These are phyloP conservation scores for Cryphonectria nitschkei DNA, from an alignment of 2,329 filamentous ascomycete species.

Conservation along the genomic window DNA sequence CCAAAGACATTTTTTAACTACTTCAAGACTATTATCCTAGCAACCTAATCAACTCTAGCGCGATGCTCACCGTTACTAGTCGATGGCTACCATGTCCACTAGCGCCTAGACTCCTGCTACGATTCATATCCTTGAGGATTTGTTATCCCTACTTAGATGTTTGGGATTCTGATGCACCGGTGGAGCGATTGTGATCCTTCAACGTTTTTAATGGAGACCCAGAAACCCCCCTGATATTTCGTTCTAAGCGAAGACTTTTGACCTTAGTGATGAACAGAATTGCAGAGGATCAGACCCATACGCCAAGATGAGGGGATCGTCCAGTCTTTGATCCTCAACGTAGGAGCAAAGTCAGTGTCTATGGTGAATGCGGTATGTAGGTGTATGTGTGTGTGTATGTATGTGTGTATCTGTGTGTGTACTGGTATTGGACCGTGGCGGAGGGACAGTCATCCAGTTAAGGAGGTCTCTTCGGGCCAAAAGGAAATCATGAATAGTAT, in stretches of 20 bases:
- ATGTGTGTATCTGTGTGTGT: background rate
- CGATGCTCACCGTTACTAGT: no score
- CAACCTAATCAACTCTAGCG: background rate
- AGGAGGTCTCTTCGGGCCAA: background rate
- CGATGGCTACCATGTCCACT: background rate
- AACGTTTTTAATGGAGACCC: background rate
- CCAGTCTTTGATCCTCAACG: background rate
- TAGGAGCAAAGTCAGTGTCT: background rate
- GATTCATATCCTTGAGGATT: background rate
- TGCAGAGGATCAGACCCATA: background rate
- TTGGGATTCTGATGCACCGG: background rate
- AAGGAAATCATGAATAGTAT: background rate
- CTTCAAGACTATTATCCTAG: background rate
- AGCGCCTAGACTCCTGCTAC: background rate
- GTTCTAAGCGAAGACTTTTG: background rate
- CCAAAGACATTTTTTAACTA: background rate
- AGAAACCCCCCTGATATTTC: background rate
- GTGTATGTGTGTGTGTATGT: no score
- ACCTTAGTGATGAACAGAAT: background rate
- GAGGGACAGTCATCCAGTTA: background rate
- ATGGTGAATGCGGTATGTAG: background rate
- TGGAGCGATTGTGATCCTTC: background rate
- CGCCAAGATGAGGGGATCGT: background rate
- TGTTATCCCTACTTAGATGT: background rate
- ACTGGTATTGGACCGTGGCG: background rate